phyloP scores from a whole-genome alignment of 2,329 filamentous ascomycete genomes.

The Coleophoma cylindrospora region DNA sequence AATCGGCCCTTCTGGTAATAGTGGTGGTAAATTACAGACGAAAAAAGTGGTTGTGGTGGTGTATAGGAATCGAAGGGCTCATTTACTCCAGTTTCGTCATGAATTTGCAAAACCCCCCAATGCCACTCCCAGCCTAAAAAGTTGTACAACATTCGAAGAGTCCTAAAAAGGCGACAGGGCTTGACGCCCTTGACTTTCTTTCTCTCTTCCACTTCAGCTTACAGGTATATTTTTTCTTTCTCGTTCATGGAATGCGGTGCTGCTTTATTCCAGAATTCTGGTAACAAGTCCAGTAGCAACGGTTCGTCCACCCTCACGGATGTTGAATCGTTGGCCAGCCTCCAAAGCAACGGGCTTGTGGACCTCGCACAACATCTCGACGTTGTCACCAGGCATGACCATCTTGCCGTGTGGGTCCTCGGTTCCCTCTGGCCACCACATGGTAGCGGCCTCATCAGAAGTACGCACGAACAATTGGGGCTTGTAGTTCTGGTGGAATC shows the following conservation, averaged over 20 bases:
- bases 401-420: constrained; percentile 69
- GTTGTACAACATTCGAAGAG: too few relatives aligned
- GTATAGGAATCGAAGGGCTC: too few relatives aligned
- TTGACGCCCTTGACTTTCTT: background rate
- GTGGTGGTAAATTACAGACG: too few relatives aligned
- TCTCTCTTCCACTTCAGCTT: background rate
- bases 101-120: too few relatives aligned
- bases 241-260: background rate
- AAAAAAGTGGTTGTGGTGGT: too few relatives aligned
- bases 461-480: constrained; percentile 96
- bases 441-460: constrained; percentile 71
- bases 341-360: constrained; percentile 84
- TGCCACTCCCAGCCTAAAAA: too few relatives aligned
- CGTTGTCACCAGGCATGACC: constrained; percentile 98
- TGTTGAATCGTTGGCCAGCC: constrained; percentile 92
- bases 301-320: constrained; percentile 92
- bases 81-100: too few relatives aligned
- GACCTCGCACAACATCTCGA: constrained; percentile 91
- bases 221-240: too few relatives aligned
- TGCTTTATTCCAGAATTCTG: constrained; percentile 50
- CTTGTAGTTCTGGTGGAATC: constrained; percentile 93
- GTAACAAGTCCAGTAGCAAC: constrained; percentile 82
- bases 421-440: constrained; percentile 82
- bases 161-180: too few relatives aligned
- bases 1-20: too few relatives aligned